Conservation (phyloP, 306 rosid species). For the Malus asiatica region DNA sequence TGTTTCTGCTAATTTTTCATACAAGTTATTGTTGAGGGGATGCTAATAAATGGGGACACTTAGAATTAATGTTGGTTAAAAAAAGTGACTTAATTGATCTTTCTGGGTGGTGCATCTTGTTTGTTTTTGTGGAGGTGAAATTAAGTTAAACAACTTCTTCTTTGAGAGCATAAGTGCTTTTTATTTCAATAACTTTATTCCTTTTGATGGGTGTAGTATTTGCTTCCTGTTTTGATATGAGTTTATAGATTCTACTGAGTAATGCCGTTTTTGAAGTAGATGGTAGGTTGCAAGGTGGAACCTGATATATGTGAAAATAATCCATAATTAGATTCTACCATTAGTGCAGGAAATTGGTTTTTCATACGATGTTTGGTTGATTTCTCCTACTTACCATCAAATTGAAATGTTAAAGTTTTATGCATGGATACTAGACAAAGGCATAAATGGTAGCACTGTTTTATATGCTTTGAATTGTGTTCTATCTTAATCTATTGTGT, state of each 20-base stretch:
- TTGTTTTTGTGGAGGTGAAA: background rate
- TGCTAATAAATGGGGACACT: constrained; percentile 10
- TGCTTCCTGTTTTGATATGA: background rate
- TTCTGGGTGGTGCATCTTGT: background rate
- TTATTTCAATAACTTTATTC: no score
- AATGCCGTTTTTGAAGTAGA: background rate
- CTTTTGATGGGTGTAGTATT: background rate
- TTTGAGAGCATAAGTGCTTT: background rate
- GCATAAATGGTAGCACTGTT: no score
- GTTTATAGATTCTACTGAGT: background rate
- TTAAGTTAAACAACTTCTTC: background rate
- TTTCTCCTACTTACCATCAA: background rate
- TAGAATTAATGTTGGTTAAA: constrained; percentile 9
- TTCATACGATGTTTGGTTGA: background rate
- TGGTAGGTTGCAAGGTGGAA: background rate
- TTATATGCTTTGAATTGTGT: no score
- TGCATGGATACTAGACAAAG: no score
- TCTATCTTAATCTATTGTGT: no score
- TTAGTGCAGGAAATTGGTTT: background rate
- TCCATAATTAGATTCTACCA: background rate
- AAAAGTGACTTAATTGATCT: constrained; percentile 5
- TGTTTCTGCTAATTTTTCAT: background rate
- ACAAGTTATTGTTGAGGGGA: constrained; percentile 1
- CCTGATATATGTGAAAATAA: background rate
- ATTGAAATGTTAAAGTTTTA: no score